These are phyloP conservation scores for Cylindrodendrum hubeiense DNA, from an alignment of 2,329 filamentous ascomycete species.

Conservation along the genomic window DNA sequence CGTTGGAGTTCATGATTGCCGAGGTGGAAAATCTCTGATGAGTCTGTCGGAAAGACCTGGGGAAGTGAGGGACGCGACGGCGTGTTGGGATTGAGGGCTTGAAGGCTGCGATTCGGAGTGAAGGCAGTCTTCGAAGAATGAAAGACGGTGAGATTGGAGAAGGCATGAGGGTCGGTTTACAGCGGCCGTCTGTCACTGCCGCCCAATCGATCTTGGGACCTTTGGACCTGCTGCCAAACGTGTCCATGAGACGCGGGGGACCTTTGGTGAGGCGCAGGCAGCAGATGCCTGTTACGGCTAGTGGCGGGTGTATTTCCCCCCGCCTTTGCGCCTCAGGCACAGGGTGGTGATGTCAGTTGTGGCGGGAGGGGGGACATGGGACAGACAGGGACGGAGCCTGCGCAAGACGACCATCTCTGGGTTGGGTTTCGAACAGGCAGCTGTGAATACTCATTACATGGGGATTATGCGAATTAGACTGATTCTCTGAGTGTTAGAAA, in stretches of 20 bases:
- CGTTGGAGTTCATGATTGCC: constrained; percentile 68
- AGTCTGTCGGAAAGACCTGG: constrained; percentile 38
- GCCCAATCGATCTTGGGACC: constrained; percentile 22
- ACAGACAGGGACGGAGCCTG: neutral
- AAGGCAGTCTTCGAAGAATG: constrained; percentile 52
- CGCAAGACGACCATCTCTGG: neutral
- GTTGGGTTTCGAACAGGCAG: neutral
- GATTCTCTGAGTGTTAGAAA: neutral
- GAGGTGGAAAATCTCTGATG: constrained; percentile 49
- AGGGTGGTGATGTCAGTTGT: constrained; percentile 2
- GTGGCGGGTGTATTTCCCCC: neutral
- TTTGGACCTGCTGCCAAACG: constrained; percentile 40
- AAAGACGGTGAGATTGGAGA: constrained; percentile 50
- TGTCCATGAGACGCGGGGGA: constrained; percentile 31
- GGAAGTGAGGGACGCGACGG: constrained; percentile 39
- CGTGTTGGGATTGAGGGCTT: constrained; percentile 37
- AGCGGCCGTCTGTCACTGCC: constrained; percentile 19
- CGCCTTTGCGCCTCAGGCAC: neutral
- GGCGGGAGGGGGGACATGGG: no score
- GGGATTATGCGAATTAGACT: neutral
- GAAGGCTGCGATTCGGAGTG: constrained; percentile 47
- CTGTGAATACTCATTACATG: neutral
- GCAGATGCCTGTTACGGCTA: constrained; percentile 3
- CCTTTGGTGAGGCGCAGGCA: constrained; percentile 24
- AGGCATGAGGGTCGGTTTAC: constrained; percentile 43